Percentiles rank a stretch among this genome's conserved stretches.
These are phyloP conservation scores for Dioscorea cayenensis DNA, from an alignment of 116 monocot genomes.

Conservation along the genomic window DNA sequence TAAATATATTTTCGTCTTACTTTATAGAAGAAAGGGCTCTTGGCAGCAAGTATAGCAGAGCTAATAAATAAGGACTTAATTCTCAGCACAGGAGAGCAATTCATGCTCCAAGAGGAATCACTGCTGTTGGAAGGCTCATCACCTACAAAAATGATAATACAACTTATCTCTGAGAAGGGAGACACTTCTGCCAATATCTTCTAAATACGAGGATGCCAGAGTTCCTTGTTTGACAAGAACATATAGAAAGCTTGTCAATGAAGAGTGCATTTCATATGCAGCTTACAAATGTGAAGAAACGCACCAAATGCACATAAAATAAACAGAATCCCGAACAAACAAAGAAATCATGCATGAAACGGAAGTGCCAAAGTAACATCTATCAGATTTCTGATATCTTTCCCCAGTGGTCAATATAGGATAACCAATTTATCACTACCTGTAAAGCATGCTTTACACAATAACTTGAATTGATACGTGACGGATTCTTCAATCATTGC, in stretches of 20 bases:
- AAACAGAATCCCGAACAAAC: no score
- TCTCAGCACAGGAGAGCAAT: slow-evolving; percentile 43
- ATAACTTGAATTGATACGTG: slow-evolving; percentile 20
- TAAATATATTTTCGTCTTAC: slow-evolving; percentile 15
- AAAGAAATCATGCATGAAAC: no score
- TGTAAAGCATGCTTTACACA: no score
- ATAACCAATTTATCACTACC: not conserved
- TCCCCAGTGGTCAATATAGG: not conserved
- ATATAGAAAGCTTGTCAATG: not conserved
- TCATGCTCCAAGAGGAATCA: slow-evolving; percentile 65
- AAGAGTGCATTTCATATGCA: no score
- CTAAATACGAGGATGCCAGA: not conserved
- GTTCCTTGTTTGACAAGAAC: not conserved
- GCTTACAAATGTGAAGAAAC: no score
- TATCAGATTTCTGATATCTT: no score
- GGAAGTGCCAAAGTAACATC: no score
- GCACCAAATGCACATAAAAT: no score
- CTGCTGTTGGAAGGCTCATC: slow-evolving; percentile 44
- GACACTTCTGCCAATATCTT: not conserved
- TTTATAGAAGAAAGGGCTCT: slow-evolving; percentile 98
- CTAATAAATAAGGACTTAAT: slow-evolving; percentile 67
- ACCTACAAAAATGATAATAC: slow-evolving; percentile 23
- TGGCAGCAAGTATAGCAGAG: slow-evolving; percentile 95
- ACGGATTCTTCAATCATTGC: slow-evolving; percentile 65
- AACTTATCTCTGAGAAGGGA: not conserved